Percentiles rank a stretch among this genome's conserved stretches.
Evolutionary conservation across 768 basidiomycete genomes (phyloP).

Genomic region (Multifurca ochricompacta): DNA sequence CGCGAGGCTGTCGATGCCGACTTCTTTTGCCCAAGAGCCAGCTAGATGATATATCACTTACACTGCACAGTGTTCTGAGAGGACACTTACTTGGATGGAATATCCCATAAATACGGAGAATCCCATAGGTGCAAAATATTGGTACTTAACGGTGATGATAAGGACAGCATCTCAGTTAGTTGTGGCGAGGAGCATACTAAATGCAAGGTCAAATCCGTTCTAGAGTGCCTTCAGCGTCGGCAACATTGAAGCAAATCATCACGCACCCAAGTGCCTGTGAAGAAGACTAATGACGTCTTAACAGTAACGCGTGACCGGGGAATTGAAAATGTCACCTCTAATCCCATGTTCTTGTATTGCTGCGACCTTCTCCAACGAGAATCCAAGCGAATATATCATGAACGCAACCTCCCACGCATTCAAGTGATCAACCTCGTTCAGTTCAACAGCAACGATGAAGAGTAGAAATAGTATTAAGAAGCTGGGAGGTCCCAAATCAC

Average conservation of each 20-base stretch:
- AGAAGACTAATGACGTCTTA: slow-evolving; percentile 47
- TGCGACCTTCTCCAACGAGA: slow-evolving; percentile 86
- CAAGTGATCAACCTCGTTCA: slow-evolving; percentile 49
- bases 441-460: slow-evolving; percentile 75
- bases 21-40: slow-evolving; percentile 59
- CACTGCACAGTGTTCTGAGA: background rate
- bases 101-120: slow-evolving; percentile 75
- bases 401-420: slow-evolving; percentile 66
- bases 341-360: slow-evolving; percentile 96
- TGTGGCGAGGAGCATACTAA: slow-evolving; percentile 42
- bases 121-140: slow-evolving; percentile 66
- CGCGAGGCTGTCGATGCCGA: slow-evolving; percentile 79
- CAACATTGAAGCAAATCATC: background rate
- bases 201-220: slow-evolving; percentile 93
- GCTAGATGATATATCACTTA: slow-evolving; percentile 4
- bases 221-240: slow-evolving; percentile 25
- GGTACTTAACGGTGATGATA: slow-evolving; percentile 43
- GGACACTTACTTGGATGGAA: slow-evolving; percentile 44
- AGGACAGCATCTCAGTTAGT: background rate
- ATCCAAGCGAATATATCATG: slow-evolving; percentile 74
- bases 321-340: slow-evolving; percentile 43
- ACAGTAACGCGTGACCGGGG: background rate
- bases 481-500: slow-evolving; percentile 31
- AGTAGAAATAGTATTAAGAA: slow-evolving; percentile 76
- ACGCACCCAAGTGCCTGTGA: slow-evolving; percentile 76